Conservation (phyloP, 441 rosid species). For the Populus trichocarpa region DNA sequence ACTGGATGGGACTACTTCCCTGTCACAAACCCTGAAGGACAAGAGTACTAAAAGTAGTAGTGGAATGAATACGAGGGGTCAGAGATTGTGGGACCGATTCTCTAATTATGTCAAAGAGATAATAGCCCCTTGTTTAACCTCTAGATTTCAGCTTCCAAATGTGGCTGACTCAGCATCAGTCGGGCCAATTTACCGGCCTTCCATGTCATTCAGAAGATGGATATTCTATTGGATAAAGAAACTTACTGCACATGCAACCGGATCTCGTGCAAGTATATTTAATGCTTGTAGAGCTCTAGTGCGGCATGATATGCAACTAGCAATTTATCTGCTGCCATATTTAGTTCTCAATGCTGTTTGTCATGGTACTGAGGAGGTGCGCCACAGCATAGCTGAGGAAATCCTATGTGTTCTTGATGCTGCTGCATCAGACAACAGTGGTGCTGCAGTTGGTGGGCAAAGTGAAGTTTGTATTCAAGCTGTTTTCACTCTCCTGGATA, state of each 20-base stretch:
- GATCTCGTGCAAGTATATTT: constrained; percentile 87
- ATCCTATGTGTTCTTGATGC: constrained; percentile 88
- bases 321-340: constrained; percentile 89
- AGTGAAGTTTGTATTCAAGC: constrained; percentile 98
- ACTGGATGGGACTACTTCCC: constrained; percentile 63
- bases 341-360: constrained; percentile 92
- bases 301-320: constrained; percentile 96
- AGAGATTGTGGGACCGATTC: constrained; percentile 91
- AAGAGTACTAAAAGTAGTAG: constrained; percentile 35
- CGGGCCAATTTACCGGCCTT: constrained; percentile 88
- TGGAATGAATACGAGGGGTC: constrained; percentile 74
- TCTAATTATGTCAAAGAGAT: constrained; percentile 95
- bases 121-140: constrained; percentile 96
- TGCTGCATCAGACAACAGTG: constrained; percentile 78
- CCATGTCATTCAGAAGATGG: constrained; percentile 99
- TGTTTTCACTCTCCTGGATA: constrained; percentile 96
- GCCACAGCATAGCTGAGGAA: constrained; percentile 83
- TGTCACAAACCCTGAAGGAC: constrained; percentile 34
- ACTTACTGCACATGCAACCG: constrained; percentile 86
- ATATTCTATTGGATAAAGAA: constrained; percentile 84
- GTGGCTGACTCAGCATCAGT: constrained; percentile 66
- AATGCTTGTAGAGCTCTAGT: constrained; percentile 97
- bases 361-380: constrained; percentile 88
- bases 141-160: constrained; percentile 96
- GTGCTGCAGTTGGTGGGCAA: constrained; percentile 66